A percentile compares a stretch with the other conserved stretches of the same genome.
Evolutionary conservation across 768 basidiomycete species (phyloP).

Genomic region (Obba rivulosa): DNA sequence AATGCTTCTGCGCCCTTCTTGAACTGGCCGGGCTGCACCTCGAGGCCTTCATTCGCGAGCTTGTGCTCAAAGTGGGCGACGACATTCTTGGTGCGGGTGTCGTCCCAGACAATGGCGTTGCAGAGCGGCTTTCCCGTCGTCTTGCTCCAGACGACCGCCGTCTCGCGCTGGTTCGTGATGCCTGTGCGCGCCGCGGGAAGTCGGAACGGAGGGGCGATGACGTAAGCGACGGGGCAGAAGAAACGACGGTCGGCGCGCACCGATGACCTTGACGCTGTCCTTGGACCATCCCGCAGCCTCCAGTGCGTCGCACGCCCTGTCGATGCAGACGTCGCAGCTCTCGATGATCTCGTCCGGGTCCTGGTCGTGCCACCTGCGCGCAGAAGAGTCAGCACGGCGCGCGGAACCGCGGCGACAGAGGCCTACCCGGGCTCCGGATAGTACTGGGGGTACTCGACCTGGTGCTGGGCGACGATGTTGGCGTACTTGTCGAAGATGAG

Average conservation of each 20-base stretch:
- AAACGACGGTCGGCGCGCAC: conserved; percentile 37
- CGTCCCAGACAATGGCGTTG: conserved; percentile 93
- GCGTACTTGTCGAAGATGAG: conserved; percentile 88
- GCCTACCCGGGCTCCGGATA: conserved; percentile 78
- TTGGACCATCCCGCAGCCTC: conserved; percentile 72
- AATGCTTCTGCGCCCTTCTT: conserved; percentile 69
- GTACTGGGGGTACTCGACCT: conserved; percentile 92
- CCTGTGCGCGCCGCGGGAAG: conserved; percentile 44
- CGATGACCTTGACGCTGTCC: conserved; percentile 86
- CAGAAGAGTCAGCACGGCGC: conserved; percentile 1
- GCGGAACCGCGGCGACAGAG: not conserved
- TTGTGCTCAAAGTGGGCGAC: conserved; percentile 78
- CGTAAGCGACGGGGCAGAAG: conserved; percentile 1
- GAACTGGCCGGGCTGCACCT: conserved; percentile 58
- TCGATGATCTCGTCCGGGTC: conserved; percentile 78
- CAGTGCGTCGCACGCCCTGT: conserved; percentile 62
- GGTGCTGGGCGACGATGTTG: conserved; percentile 82
- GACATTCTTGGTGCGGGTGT: conserved; percentile 82
- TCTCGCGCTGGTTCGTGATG: conserved; percentile 97
- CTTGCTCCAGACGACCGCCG: conserved; percentile 89
- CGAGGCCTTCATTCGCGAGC: conserved; percentile 68
- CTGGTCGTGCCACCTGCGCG: conserved; percentile 88
- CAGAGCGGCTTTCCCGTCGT: conserved; percentile 86
- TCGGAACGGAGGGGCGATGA: too few species aligned
- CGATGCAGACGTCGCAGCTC: conserved; percentile 71